Evolutionary conservation across 1,139 yeast species (phyloP).

Genomic region (Geotrichum restrictum): DNA sequence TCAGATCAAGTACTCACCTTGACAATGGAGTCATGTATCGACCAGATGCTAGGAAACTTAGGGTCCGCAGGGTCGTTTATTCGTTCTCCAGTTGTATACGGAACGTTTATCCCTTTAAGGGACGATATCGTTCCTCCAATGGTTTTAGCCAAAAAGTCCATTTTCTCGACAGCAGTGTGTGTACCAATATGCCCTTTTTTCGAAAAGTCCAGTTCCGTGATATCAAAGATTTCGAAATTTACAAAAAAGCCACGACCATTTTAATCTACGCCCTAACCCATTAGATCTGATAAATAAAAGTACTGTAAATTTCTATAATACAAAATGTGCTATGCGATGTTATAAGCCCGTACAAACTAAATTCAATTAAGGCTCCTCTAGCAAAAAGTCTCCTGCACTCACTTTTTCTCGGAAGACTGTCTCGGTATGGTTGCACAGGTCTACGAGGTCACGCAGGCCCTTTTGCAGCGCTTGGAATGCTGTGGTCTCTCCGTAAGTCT

Average conservation of each 20-base stretch:
- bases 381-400: conserved; percentile 46
- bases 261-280: conserved; percentile 14
- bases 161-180: conserved; percentile 16
- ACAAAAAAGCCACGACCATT: conserved; percentile 13
- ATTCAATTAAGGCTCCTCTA: conserved; percentile 44
- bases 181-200: background rate
- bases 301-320: background rate
- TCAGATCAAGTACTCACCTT: conserved; percentile 25
- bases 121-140: conserved; percentile 29
- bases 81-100: conserved; percentile 33
- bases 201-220: background rate
- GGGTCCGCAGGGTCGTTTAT: conserved; percentile 23
- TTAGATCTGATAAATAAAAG: background rate
- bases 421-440: conserved; percentile 79
- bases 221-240: background rate
- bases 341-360: conserved; percentile 9
- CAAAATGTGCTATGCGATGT: background rate
- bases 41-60: conserved; percentile 46
- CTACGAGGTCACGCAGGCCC: conserved; percentile 81
- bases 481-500: conserved; percentile 79
- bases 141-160: conserved; percentile 41
- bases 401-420: conserved; percentile 52
- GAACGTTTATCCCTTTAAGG: conserved; percentile 34
- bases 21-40: conserved; percentile 46
- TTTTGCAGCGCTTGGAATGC: conserved; percentile 92